Conservation (phyloP, 2,329 filamentous ascomycete genomes). For the Tolypocladium paradoxum region DNA sequence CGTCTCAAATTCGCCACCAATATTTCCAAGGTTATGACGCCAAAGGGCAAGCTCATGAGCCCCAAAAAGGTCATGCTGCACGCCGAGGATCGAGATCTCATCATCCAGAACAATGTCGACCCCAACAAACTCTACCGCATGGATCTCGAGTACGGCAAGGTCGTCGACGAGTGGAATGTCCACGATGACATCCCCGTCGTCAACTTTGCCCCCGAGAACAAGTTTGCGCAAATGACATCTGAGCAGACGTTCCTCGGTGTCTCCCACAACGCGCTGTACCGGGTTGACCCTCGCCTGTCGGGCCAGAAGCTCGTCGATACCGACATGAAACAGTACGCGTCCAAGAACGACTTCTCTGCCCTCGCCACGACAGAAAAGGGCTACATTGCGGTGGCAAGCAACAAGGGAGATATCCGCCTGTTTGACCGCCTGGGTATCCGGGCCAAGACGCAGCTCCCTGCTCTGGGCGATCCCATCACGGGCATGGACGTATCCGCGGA, state of each 20-base stretch:
- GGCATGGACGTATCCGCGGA: slow-evolving; percentile 93
- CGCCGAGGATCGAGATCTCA: slow-evolving; percentile 79
- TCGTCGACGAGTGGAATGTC: slow-evolving; percentile 97
- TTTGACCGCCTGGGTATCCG: slow-evolving; percentile 96
- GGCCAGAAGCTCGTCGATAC: slow-evolving; percentile 89
- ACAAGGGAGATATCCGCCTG: slow-evolving; percentile 94
- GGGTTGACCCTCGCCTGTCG: slow-evolving; percentile 79
- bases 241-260: slow-evolving; percentile 93
- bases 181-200: slow-evolving; percentile 92
- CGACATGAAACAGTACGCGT: slow-evolving; percentile 89
- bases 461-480: slow-evolving; percentile 87
- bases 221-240: slow-evolving; percentile 94
- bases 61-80: slow-evolving; percentile 97
- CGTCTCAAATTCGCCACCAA: slow-evolving; percentile 93
- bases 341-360: slow-evolving; percentile 95
- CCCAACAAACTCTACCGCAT: slow-evolving; percentile 91
- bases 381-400: slow-evolving; percentile 91
- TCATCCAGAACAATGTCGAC: slow-evolving; percentile 72
- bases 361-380: slow-evolving; percentile 92
- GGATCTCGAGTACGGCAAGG: slow-evolving; percentile 96
- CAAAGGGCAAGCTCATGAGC: slow-evolving; percentile 75
- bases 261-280: slow-evolving; percentile 85
- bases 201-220: slow-evolving; percentile 90
- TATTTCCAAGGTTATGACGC: slow-evolving; percentile 90
- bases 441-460: slow-evolving; percentile 93